Base-by-base conservation (phyloP, 495 filamentous ascomycete species). In the Trichocladium antarcticum region DNA sequence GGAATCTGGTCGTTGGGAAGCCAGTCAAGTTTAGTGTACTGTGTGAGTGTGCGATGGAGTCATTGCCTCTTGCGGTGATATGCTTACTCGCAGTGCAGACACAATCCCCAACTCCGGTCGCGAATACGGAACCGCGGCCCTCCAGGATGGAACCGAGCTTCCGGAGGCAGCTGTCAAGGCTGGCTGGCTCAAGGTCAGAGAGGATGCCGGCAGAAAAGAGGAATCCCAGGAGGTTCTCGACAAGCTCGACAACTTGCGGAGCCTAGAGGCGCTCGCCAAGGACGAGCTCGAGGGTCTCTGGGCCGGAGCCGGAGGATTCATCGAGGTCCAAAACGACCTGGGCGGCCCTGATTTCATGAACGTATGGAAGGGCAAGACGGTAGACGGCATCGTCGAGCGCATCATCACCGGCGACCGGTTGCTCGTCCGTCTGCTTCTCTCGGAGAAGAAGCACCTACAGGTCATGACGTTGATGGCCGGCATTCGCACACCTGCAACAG, bases 331-430 rank as follows among this genome's bases (percentile, higher is more conserved):
- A 54, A 87, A 93, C 56, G 92, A 95, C 57, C 61, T 90, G 12
- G 74, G 78, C 22, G 77, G 87, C 51, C 70, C 83, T 11, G 78
- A 88, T 58, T 84, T 96, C 61, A 70, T 87, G 9, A 78, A 85
- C 28, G 68, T 83, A 54, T 83, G 79, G 68, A 92, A 89, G 71
- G 84, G 82, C 42, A 78, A 87, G 64, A 69, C 74, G 8, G 67
- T 97, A 14, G 80, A 93, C 56, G 85, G 74, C 53, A 55, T 73
- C 51, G 76, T 97, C 38, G 93, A 99, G 74, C 80, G 84, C 54
- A 86, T 97, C 37, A 71, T 97, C 50, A 87, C 79, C 54, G 93
- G 89, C 44, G 93, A 99, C 62, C 83, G 90, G 37, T 68, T 95
- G 51, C 81, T 94, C 46, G 70, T 89, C n/a, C 82, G 93, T 38